Evolutionary conservation across 2,329 filamentous ascomycete species (phyloP), one percentile per base, ranked within the genome.

Genomic region (Clarireedia homoeocarpa): DNA sequence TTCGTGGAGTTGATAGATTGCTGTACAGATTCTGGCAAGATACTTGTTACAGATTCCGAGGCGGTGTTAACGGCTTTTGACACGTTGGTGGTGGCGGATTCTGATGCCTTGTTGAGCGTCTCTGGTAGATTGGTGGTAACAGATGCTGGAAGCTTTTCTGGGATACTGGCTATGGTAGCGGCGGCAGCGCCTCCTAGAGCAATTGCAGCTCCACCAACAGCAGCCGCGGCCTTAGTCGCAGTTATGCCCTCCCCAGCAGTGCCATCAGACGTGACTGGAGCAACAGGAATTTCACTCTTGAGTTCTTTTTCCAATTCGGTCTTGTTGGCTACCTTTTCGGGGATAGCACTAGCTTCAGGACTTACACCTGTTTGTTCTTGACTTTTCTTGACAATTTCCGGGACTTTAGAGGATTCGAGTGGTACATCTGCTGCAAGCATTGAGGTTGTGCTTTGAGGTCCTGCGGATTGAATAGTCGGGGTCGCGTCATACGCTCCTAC

Each of bases 271-370:
- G 82, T 82, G 10, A 77, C 74, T 45, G 77, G 79, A 24, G 77
- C 79, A 66, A 82, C 77, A 34, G 82, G 77, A 10, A 90, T 81
- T 72, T 84, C 86, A 10, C 77, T 74, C 70, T 86, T 79, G 53
- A 90, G 77, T 73, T 90, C 86, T 42, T 82, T 74, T 74, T 91
- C 87, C 4, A 90, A 77, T 57, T 78, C 76, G 57, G 80, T 81
- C 80, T 91, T 91, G 65, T 88, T 86, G 62, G 77, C 71, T 6
- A 91, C 85, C 65, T 86, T 85, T 44, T 79, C 75, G 30, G 81
- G 73, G 57, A 83, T 76, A 39, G 78, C 84, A 62, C 84, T 84
- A 10, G 88, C 86, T 68, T 89, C 87, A n/a, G 86, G 81, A 6
- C 76, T 73, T 45, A 77, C 75, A 53, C 80, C 72, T 20, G 86